Evolutionary conservation across 140 eudicot genomes (phyloP).

Genomic region (Anethum foeniculum): DNA sequence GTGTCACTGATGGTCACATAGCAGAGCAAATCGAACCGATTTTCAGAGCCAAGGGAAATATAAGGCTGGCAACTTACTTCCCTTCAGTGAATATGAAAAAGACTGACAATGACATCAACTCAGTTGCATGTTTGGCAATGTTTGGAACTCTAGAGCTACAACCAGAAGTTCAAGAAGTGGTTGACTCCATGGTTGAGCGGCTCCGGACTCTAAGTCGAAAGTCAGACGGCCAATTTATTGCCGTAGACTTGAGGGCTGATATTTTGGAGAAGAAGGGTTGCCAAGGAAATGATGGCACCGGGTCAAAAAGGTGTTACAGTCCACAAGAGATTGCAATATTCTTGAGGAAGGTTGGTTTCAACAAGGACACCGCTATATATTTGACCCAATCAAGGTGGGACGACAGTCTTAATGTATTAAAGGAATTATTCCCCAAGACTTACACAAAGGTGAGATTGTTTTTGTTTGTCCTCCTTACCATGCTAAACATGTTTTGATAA

Average conservation of each 20-base stretch:
- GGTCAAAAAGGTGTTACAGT: conserved; percentile 66
- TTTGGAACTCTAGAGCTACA: conserved; percentile 73
- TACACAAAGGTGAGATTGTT: conserved; percentile 63
- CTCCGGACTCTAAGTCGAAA: conserved; percentile 66
- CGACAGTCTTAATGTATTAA: conserved; percentile 60
- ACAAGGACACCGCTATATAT: conserved; percentile 71
- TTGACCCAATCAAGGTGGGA: conserved; percentile 94
- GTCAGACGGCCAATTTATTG: conserved; percentile 74
- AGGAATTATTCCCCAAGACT: conserved; percentile 83
- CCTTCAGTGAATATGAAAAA: conserved; percentile 89
- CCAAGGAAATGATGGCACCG: conserved; percentile 43
- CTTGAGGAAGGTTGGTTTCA: conserved; percentile 61
- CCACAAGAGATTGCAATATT: conserved; percentile 77
- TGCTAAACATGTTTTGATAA: background rate
- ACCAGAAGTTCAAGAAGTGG: conserved; percentile 72
- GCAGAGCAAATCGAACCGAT: conserved; percentile 54
- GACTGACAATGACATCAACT: conserved; percentile 30
- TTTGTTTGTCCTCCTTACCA: background rate
- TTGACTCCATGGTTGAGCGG: conserved; percentile 81
- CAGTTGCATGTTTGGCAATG: conserved; percentile 82
- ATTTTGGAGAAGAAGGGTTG: conserved; percentile 86
- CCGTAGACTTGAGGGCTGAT: conserved; percentile 84
- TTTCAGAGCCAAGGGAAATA: conserved; percentile 58
- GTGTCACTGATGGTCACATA: conserved; percentile 59
- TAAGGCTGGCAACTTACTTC: conserved; percentile 83